Base-by-base conservation (phyloP, 2,329 filamentous ascomycete species). In the Hortaea werneckii region DNA sequence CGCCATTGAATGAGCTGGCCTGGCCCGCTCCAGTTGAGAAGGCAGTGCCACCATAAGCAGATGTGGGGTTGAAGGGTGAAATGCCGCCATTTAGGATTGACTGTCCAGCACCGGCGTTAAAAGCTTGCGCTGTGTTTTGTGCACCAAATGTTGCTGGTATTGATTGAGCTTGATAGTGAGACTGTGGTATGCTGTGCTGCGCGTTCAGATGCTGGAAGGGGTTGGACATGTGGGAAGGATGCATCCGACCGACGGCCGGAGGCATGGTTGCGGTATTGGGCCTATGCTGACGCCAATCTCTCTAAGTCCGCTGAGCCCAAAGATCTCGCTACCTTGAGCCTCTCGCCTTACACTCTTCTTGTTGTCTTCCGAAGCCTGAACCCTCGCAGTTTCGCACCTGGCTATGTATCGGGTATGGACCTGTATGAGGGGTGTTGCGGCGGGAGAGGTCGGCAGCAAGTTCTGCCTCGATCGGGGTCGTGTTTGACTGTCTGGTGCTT, bases 131-230 rank as follows among this genome's bases (percentile, higher is more conserved):
- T 50, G 41, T 60, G 6, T 49, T 52, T 39, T 57, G 55, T 42
- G 58, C 67, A 61, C 54, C 68, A 65, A 50, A 73, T 60, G 53
- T 72, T 65, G 50, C 65, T 11, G 54, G 58, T 30, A 61, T 43
- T 29, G 60, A 54, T n/a, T 49, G 44, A 9, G 58, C 50, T 45
- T 60, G 59, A 41, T 62, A 62, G 41, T 61, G 57, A 9, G 42
- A 51, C 42, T 56, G 57, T 27, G 59, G 59, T 40, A 62, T 56
- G 20, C 59, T 47, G 45, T 64, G 63, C 9, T 64, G 70, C 54
- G 58, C 73, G 54, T 76, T 75, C 43, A 78, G 67, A 54, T 79
- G 74, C 40, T 72, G 66, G 62, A 81, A 82, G 27, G 78, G 77
- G 53, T 75, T 77, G 39, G 72, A 76, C 52, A 78, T 66, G 59